Evolutionary conservation across 495 filamentous ascomycete genomes (phyloP).

Genomic region (Neurospora pannonica): DNA sequence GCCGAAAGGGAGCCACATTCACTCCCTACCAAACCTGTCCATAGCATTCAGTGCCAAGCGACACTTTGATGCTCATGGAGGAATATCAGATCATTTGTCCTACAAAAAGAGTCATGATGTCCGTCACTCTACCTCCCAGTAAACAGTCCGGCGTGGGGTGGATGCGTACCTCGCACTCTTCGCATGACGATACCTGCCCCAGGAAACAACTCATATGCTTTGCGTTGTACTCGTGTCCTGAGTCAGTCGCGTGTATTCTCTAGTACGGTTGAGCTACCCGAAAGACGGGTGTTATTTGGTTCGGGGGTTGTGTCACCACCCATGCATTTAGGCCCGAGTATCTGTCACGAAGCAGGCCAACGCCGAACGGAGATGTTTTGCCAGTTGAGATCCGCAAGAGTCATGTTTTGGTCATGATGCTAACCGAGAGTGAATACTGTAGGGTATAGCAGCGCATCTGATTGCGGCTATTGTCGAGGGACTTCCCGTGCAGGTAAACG

Average conservation of each 20-base stretch:
- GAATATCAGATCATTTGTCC: not conserved
- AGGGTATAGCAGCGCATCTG: constrained; percentile 40
- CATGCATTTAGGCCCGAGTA: not conserved
- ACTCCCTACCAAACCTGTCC: constrained; percentile 12
- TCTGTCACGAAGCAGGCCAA: not conserved
- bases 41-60: constrained; percentile 14
- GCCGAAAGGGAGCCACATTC: not conserved
- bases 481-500: constrained; percentile 32
- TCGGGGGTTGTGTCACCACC: not conserved
- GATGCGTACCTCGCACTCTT: not conserved
- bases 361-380: not conserved
- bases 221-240: not conserved
- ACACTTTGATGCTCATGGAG: not conserved
- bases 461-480: constrained; percentile 43
- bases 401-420: not conserved
- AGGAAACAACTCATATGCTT: not conserved
- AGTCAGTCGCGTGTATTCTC: not conserved
- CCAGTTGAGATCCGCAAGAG: not conserved
- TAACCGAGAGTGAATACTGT: not conserved
- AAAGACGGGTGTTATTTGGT: not conserved
- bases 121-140: not conserved
- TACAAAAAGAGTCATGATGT: not conserved
- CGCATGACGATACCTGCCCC: not conserved
- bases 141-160: not conserved
- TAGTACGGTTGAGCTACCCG: not conserved